Evolutionary conservation across 139 green algal species (phyloP), one percentile per base, ranked within the genome.

Genomic region (Tetradesmus obliquus): DNA sequence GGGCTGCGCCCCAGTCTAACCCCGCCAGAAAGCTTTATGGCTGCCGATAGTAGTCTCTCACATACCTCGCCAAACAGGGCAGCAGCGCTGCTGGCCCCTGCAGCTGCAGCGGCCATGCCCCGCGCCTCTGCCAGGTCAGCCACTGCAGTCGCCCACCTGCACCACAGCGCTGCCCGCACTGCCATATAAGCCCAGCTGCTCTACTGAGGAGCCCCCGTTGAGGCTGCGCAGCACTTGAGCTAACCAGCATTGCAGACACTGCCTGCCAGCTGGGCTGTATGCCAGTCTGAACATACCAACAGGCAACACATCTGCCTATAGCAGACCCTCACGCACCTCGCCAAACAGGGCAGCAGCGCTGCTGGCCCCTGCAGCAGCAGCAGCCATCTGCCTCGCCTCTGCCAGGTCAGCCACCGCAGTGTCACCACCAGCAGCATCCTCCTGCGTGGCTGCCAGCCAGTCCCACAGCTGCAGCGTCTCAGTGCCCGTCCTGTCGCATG

Each of bases 401-500:
- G 20, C 20, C 3, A 94, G 93, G 15, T 97, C 94, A 1, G 92
- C 94, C 55, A 97, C 94, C 55, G 94, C 88, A 45, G 76, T 81
- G 19, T 95, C 66, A 1, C 94, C 82, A 1, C 94, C 95, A 32
- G 91, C 54, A 10, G 45, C 90, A 0, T 94, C 93, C 79, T 96
- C 93, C 9, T 91, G 71, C 81, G 94, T 96, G 3, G 95, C 95
- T 3, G 90, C 91, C 12, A 76, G n/a, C 97, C 97, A 98, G 79
- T 98, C 95, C 96, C 97, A 98, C 57, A 97, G 93, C 90, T 97
- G 94, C 81, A 98, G 80, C 9, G 79, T 93, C 85, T 98, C 96
- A 6, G 95, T 97, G 51, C 96, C 94, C 13, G 93, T 97, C 20
- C 90, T 86, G 57, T 66, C 6, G 57, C 32, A 45, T 45, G 32